phyloP scores from a whole-genome alignment of 1,139 yeast genomes.

The Wickerhamomyces sp. region DNA sequence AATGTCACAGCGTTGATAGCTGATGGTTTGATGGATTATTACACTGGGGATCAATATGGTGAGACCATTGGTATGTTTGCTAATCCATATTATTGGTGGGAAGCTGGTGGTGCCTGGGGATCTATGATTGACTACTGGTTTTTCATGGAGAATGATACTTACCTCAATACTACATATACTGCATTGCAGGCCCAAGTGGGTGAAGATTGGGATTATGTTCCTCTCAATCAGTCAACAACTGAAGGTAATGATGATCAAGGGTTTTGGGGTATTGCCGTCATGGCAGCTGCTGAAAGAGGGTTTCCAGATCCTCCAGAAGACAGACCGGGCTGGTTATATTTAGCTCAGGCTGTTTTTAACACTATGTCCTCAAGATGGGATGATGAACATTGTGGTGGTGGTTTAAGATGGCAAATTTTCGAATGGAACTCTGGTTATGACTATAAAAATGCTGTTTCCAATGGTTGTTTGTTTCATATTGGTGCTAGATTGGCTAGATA shows the following conservation, averaged over 20 bases:
- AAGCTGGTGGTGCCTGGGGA: constrained; percentile 97
- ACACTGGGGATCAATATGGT: constrained; percentile 66
- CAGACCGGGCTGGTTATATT: constrained; percentile 65
- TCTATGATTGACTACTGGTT: constrained; percentile 73
- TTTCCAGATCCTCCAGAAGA: constrained; percentile 67
- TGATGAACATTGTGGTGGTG: constrained; percentile 67
- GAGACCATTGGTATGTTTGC: constrained; percentile 83
- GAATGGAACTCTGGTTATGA: constrained; percentile 93
- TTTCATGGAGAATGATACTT: constrained; percentile 69
- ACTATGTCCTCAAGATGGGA: constrained; percentile 94
- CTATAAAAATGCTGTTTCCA: constrained; percentile 85
- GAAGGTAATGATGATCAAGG: constrained; percentile 99
- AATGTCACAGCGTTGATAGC: constrained; percentile 49
- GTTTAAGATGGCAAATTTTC: constrained; percentile 94
- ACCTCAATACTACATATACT: constrained; percentile 50
- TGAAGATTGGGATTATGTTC: constrained; percentile 70
- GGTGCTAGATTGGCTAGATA: constrained; percentile 86
- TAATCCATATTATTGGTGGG: constrained; percentile 96
- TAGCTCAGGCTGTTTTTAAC: constrained; percentile 81
- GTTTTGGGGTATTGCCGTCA: constrained; percentile 91
- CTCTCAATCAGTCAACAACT: constrained; percentile 86
- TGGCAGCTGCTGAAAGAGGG: constrained; percentile 87
- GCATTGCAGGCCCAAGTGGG: constrained; percentile 79
- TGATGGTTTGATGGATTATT: constrained; percentile 82
- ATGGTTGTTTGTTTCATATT: constrained; percentile 84